Evolutionary conservation across 2,329 filamentous ascomycete genomes (phyloP).

Genomic region (Torrubiellomyces zombiae): DNA sequence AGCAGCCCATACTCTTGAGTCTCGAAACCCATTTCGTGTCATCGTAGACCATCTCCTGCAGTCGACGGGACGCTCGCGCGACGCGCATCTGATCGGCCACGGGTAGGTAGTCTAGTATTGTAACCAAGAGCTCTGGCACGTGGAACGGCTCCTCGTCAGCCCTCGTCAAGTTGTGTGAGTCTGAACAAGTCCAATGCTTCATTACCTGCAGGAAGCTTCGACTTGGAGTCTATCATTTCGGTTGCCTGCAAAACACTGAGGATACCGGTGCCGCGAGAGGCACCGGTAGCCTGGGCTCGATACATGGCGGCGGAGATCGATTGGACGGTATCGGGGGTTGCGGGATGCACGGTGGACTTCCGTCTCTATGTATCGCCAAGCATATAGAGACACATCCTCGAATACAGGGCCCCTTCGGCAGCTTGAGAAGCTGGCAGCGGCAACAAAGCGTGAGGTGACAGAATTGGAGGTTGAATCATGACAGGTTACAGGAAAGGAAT

Average conservation of each 20-base stretch:
- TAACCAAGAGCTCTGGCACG: slow-evolving; percentile 60
- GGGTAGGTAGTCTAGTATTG: slow-evolving; percentile 78
- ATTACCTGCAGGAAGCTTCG: slow-evolving; percentile 65
- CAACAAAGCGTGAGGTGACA: too few species aligned
- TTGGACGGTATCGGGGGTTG: too few species aligned
- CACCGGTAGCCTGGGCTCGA: slow-evolving; percentile 23
- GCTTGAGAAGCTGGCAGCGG: too few species aligned
- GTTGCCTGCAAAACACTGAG: slow-evolving; percentile 65
- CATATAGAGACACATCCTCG: too few species aligned
- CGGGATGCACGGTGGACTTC: too few species aligned
- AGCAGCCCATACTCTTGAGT: slow-evolving; percentile 73
- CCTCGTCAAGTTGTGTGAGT: too few species aligned
- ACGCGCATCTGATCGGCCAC: slow-evolving; percentile 73
- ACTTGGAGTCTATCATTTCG: slow-evolving; percentile 62
- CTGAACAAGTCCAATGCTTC: too few species aligned
- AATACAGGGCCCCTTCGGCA: too few species aligned
- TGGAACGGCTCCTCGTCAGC: not conserved
- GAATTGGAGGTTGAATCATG: too few species aligned
- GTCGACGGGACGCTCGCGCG: slow-evolving; percentile 65
- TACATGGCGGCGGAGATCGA: slow-evolving; percentile 23
- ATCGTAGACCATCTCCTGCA: slow-evolving; percentile 98
- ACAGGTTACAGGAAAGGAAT: too few species aligned
- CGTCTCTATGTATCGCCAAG: too few species aligned
- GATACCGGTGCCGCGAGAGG: slow-evolving; percentile 33
- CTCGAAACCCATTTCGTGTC: slow-evolving; percentile 87